phyloP scores from a whole-genome alignment of 805 yeast species.

The Saccharomycopsis fibuligera region DNA sequence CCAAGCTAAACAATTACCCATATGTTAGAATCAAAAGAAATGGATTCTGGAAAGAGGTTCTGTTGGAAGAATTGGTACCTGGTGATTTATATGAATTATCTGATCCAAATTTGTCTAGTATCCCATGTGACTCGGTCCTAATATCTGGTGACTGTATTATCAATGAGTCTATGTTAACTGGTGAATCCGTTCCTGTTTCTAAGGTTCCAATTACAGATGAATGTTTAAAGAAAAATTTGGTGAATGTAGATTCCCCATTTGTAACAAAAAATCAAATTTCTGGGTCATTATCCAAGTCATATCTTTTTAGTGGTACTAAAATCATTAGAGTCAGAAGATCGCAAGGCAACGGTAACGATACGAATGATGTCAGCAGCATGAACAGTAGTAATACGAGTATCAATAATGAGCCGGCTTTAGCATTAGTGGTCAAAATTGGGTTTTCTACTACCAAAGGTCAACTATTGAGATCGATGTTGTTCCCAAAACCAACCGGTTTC shows the following conservation, averaged over 20 bases:
- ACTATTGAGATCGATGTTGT: slow-evolving; percentile 87
- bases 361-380: not conserved
- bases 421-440: slow-evolving; percentile 84
- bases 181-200: slow-evolving; percentile 96
- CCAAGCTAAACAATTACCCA: slow-evolving; percentile 31
- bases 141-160: slow-evolving; percentile 90
- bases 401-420: slow-evolving; percentile 72
- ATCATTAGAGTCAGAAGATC: slow-evolving; percentile 75
- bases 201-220: slow-evolving; percentile 64
- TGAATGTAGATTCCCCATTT: slow-evolving; percentile 38
- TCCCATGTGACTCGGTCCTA: slow-evolving; percentile 88
- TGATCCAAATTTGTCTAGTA: slow-evolving; percentile 64
- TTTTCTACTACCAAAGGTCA: slow-evolving; percentile 96
- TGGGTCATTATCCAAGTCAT: slow-evolving; percentile 63
- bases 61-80: slow-evolving; percentile 79
- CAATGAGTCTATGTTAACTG: slow-evolving; percentile 97
- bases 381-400: not conserved
- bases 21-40: slow-evolving; percentile 86
- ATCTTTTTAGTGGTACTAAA: slow-evolving; percentile 83
- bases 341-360: slow-evolving; percentile 27
- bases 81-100: slow-evolving; percentile 93
- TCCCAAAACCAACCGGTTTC: slow-evolving; percentile 91
- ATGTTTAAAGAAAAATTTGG: slow-evolving; percentile 47
- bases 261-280: slow-evolving; percentile 44
- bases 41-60: slow-evolving; percentile 83